Evolutionary conservation across 2,329 filamentous ascomycete species (phyloP), one percentile per base, ranked within the genome.

Genomic region (Huntiella decipiens): DNA sequence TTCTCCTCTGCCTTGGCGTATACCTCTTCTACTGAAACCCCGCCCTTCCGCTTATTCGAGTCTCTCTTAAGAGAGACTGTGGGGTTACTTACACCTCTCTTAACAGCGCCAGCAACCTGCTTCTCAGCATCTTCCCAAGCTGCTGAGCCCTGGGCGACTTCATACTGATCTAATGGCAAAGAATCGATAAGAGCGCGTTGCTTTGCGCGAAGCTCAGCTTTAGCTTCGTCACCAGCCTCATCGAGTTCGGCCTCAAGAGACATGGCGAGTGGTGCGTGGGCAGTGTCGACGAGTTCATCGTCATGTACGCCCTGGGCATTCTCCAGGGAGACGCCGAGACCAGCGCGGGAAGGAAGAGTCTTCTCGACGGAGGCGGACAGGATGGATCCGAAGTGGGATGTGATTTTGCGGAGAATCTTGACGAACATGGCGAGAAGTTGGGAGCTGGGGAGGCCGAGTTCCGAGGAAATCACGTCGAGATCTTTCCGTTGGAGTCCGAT

Each of bases 381-480:
- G 1, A 96, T 63, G 3, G 70, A 66, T 31, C 77, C 74, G 62
- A 98, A 91, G 57, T 87, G 74, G 2, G 73, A 69, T 2, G 82
- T 82, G 35, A 94, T 72, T 65, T 96, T 96, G 53, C 86, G 77
- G 50, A 95, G 71, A 50, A 94, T 81, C 68, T 98, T 98, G 60
- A 94, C 84, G 61, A 98, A 96, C 81, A 96, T 93, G 50, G 88
- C 87, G 51, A 98, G 68, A 3, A 95, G 66, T 63, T 96, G 91
- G 38, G 77, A 79, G 2, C 75, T 71, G 1, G 74, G 75, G 4
- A 95, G 64, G 5, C 70, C 71, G 3, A 94, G 63, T 56, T 98
- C 91, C 51, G 79, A 76, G 51, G 87, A 80, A 6, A 95, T 65
- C 10, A 74, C 72, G 11, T 91, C 83, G 22, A 98, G 67, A 35